phyloP scores from a whole-genome alignment of 768 basidiomycete species.

The Amanita molliuscula region DNA sequence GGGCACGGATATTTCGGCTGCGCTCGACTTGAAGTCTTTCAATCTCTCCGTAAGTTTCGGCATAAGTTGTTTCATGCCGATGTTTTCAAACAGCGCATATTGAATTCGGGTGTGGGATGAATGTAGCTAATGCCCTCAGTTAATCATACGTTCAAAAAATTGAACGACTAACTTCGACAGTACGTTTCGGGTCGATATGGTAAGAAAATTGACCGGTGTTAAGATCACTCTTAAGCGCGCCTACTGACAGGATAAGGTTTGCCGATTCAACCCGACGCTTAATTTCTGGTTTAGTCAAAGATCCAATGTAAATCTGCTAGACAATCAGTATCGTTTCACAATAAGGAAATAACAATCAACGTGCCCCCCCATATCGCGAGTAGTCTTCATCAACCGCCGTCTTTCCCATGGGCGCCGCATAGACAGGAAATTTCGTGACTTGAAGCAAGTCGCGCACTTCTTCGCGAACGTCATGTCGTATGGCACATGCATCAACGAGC shows the following conservation, averaged over 20 bases:
- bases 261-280: constrained; percentile 66
- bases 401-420: constrained; percentile 76
- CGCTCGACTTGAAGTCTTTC: constrained; percentile 26
- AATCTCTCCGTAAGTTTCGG: constrained; percentile 57
- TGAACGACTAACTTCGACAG: constrained; percentile 44
- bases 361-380: constrained; percentile 70
- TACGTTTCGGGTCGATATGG: constrained; percentile 44
- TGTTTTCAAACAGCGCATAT: constrained; percentile 49
- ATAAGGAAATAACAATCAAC: constrained; percentile 16
- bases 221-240: constrained; percentile 66
- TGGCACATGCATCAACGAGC: constrained; percentile 73
- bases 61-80: constrained; percentile 72
- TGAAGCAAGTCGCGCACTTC: constrained; percentile 54
- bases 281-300: constrained; percentile 52
- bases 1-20: constrained; percentile 37
- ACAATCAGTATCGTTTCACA: background rate
- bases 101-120: constrained; percentile 61
- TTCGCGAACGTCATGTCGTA: constrained; percentile 56
- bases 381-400: constrained; percentile 61
- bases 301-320: constrained; percentile 64
- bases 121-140: constrained; percentile 43
- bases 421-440: constrained; percentile 64
- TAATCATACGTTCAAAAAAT: background rate
- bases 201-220: constrained; percentile 87
- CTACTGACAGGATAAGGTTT: constrained; percentile 68